Conservation (phyloP, 805 yeast genomes). For the Lipomyces starkeyi region DNA sequence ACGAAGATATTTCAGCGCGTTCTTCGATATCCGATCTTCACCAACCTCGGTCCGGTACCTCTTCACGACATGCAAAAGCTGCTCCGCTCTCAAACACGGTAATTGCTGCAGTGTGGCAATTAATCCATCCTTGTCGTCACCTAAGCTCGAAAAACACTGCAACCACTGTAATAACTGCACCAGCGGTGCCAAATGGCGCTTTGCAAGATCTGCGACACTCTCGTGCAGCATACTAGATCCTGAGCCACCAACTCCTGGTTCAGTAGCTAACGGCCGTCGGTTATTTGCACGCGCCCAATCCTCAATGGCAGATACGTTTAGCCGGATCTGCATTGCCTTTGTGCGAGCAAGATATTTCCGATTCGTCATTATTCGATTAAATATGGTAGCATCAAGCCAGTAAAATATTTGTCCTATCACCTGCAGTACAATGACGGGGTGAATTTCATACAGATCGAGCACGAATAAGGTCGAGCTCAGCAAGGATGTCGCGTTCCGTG, state of each 20-base stretch:
- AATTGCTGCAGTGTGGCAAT: slow-evolving; percentile 59
- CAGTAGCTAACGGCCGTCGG: slow-evolving; percentile 52
- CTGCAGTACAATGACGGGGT: slow-evolving; percentile 77
- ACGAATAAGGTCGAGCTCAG: slow-evolving; percentile 89
- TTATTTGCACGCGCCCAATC: slow-evolving; percentile 88
- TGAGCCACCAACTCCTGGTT: slow-evolving; percentile 32
- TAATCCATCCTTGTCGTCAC: slow-evolving; percentile 54
- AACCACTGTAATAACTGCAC: slow-evolving; percentile 87
- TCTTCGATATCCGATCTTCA: slow-evolving; percentile 69
- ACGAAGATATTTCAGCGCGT: slow-evolving; percentile 54
- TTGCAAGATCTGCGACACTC: slow-evolving; percentile 58
- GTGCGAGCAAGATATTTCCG: slow-evolving; percentile 77
- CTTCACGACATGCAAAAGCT: slow-evolving; percentile 70
- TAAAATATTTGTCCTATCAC: slow-evolving; percentile 77
- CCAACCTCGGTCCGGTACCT: slow-evolving; percentile 84
- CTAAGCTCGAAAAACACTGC: slow-evolving; percentile 78
- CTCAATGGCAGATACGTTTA: slow-evolving; percentile 84
- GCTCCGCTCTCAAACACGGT: slow-evolving; percentile 69
- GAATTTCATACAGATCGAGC: slow-evolving; percentile 78
- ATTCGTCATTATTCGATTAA: slow-evolving; percentile 72
- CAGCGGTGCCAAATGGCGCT: slow-evolving; percentile 69
- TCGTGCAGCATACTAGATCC: slow-evolving; percentile 32
- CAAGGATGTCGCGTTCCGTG: slow-evolving; percentile 57
- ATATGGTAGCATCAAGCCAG: slow-evolving; percentile 74
- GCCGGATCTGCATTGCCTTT: slow-evolving; percentile 85